These are phyloP conservation scores for Immersiella caudata DNA, from an alignment of 495 filamentous ascomycete species.

Conservation along the genomic window DNA sequence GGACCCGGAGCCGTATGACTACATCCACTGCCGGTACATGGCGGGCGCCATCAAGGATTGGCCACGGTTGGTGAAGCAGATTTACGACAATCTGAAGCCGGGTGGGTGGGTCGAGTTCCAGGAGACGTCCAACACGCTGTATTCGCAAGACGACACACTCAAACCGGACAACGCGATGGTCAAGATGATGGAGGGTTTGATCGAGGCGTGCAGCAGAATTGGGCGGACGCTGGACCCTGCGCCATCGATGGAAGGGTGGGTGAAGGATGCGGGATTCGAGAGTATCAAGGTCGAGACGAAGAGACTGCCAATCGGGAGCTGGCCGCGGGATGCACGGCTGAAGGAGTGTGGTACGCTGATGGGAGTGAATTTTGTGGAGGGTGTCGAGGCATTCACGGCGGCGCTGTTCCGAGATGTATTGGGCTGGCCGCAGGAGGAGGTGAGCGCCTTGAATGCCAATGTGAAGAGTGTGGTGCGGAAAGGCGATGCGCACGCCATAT, in stretches of 20 bases:
- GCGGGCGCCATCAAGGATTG: conserved; percentile 55
- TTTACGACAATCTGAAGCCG: conserved; percentile 49
- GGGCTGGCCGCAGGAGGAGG: conserved; percentile 39
- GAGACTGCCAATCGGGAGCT: conserved; percentile 45
- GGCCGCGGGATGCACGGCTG: conserved; percentile 49
- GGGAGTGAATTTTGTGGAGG: conserved; percentile 38
- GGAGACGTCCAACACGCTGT: conserved; percentile 43
- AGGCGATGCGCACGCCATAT: conserved; percentile 29
- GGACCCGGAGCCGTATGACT: conserved; percentile 54
- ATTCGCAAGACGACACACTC: conserved; percentile 44
- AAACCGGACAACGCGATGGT: conserved; percentile 39
- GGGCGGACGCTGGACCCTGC: conserved; percentile 31
- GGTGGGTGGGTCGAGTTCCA: conserved; percentile 57
- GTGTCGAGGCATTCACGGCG: conserved; percentile 37
- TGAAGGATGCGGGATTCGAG: conserved; percentile 41
- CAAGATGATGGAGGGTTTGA: conserved; percentile 40
- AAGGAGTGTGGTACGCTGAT: conserved; percentile 53
- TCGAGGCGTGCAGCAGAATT: conserved; percentile 36
- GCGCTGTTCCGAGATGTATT: conserved; percentile 36
- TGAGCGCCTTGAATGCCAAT: conserved; percentile 31
- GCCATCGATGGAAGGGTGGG: conserved; percentile 30
- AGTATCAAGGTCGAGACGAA: conserved; percentile 39
- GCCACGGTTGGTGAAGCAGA: conserved; percentile 46
- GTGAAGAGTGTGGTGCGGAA: conserved; percentile 31
- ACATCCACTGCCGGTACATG: conserved; percentile 57